These are phyloP conservation scores for Micromonas pusilla DNA, from an alignment of 139 green algal species.

Conservation along the genomic window DNA sequence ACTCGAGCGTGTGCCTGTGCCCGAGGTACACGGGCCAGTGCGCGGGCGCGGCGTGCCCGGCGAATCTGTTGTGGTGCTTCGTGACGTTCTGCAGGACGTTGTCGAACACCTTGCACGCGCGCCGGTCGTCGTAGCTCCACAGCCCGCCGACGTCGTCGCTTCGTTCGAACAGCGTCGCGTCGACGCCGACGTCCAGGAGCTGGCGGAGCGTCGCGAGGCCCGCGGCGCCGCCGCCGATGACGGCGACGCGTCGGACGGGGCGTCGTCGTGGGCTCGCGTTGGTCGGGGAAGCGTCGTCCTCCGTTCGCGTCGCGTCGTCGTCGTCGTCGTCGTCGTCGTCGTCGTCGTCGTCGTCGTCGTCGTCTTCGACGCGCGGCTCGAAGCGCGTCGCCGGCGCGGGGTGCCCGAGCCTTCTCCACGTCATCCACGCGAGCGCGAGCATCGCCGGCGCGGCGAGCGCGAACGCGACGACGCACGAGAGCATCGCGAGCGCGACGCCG, in stretches of 20 bases:
- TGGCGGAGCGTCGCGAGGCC: conserved; percentile 7
- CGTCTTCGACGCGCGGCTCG: neutral
- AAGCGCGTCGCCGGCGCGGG: neutral
- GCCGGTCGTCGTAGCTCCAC: neutral
- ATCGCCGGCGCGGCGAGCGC: neutral
- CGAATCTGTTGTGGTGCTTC: neutral
- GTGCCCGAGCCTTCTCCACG: neutral
- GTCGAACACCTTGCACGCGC: neutral
- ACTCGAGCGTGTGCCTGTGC: neutral
- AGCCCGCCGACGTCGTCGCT: neutral
- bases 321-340: neutral
- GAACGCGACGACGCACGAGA: neutral
- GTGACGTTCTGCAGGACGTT: conserved; percentile 7
- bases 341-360: neutral
- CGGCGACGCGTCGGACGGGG: neutral
- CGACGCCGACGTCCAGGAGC: neutral
- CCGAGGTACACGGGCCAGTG: neutral
- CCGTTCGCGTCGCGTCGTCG: neutral
- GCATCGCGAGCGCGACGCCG: neutral
- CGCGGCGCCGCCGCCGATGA: conserved; percentile 16
- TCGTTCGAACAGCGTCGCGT: neutral
- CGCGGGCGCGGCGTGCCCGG: neutral
- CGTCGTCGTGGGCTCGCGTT: too few relatives aligned
- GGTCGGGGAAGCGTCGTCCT: too few relatives aligned
- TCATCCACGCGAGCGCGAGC: neutral